A percentile compares a stretch with the other conserved stretches of the same genome.
These are phyloP conservation scores for Biancaea sappan DNA, from an alignment of 306 rosid genomes.

Conservation along the genomic window DNA sequence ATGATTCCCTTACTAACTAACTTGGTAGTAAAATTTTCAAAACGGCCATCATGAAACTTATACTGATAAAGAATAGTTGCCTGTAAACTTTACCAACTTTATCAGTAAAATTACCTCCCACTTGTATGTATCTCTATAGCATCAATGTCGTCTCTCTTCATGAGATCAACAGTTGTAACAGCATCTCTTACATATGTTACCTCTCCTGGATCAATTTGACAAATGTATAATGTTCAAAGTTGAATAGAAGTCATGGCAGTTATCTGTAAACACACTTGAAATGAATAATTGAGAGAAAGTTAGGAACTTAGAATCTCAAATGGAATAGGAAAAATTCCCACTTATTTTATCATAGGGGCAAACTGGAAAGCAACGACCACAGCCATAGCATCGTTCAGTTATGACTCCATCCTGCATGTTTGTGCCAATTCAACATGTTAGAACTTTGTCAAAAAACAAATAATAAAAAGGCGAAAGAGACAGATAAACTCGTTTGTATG, in stretches of 20 bases:
- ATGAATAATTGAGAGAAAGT: conserved; percentile 17
- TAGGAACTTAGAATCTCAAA: conserved; percentile 18
- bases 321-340: conserved; percentile 33
- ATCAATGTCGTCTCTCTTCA: conserved; percentile 68
- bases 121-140: conserved; percentile 91
- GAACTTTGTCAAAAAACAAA: not conserved
- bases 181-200: conserved; percentile 76
- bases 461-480: not conserved
- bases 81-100: not conserved
- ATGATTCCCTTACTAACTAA: not conserved
- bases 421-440: conserved; percentile 21
- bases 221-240: conserved; percentile 15
- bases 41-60: conserved; percentile 10
- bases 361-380: conserved; percentile 94
- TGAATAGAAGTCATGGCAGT: not conserved
- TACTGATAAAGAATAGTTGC: conserved; percentile 1
- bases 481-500: not conserved
- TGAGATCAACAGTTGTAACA: conserved; percentile 59
- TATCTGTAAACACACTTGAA: conserved; percentile 5
- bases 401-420: conserved; percentile 78
- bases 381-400: conserved; percentile 92
- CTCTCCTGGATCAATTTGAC: conserved; percentile 49
- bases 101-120: conserved; percentile 62
- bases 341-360: conserved; percentile 95
- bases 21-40: not conserved